Conservation (phyloP, 1,139 yeast genomes). For the Kodamaea sp. region DNA sequence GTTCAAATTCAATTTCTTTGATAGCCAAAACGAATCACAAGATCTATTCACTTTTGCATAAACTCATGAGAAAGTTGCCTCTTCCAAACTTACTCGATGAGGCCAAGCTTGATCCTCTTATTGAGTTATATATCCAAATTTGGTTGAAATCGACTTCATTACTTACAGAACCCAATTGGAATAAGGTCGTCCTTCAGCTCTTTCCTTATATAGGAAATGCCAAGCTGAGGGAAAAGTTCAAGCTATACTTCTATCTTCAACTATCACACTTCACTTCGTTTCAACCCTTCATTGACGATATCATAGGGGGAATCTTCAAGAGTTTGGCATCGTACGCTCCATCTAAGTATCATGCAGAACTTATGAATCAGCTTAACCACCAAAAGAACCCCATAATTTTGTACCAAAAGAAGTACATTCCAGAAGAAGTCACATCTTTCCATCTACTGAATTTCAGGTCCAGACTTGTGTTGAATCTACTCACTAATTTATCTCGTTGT, state of each 20-base stretch:
- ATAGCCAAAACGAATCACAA: constrained; percentile 2
- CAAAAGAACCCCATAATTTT: constrained; percentile 20
- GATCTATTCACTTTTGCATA: constrained; percentile 5
- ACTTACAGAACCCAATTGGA: constrained; percentile 34
- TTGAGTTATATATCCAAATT: constrained; percentile 29
- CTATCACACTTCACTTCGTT: constrained; percentile 26
- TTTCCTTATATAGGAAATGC: constrained; percentile 45
- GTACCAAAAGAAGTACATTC: constrained; percentile 18
- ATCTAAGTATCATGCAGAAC: constrained; percentile 25
- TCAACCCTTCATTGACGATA: constrained; percentile 24
- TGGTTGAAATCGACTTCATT: constrained; percentile 31
- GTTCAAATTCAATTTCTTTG: background rate
- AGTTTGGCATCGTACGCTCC: constrained; percentile 28
- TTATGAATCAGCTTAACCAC: constrained; percentile 24
- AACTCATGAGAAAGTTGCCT: constrained; percentile 40
- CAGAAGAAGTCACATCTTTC: constrained; percentile 20
- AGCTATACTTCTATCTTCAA: constrained; percentile 29
- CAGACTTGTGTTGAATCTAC: constrained; percentile 21
- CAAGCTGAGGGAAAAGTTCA: constrained; percentile 38
- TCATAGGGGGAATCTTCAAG: constrained; percentile 24
- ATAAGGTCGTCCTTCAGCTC: constrained; percentile 36
- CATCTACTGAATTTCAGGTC: constrained; percentile 23
- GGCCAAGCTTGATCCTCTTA: constrained; percentile 19
- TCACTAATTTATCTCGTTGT: constrained; percentile 23
- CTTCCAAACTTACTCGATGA: constrained; percentile 28